These are phyloP conservation scores for Cotoneaster glaucophyllus DNA, from an alignment of 306 rosid genomes.

Conservation along the genomic window DNA sequence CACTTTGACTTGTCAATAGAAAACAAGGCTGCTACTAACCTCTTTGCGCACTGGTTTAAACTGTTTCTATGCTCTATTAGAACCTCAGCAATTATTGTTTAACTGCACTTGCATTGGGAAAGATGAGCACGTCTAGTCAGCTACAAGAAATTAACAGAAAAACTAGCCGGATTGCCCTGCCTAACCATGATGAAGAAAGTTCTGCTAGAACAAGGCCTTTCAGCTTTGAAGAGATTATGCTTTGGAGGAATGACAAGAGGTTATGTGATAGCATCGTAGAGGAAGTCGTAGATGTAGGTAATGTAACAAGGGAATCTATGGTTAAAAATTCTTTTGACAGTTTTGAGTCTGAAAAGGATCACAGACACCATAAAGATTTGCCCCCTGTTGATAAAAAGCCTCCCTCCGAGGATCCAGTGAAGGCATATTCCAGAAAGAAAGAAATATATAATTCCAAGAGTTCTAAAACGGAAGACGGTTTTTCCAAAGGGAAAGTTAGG, in stretches of 20 bases:
- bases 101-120: constrained; percentile 20
- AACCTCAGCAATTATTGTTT: constrained; percentile 2
- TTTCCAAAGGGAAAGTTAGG: constrained; percentile 36
- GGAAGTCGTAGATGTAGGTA: constrained; percentile 26
- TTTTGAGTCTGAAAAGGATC: constrained; percentile 30
- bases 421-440: constrained; percentile 46
- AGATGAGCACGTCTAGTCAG: constrained; percentile 48
- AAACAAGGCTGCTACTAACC: not conserved
- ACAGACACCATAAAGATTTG: constrained; percentile 22
- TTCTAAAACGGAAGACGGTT: constrained; percentile 20
- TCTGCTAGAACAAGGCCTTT: constrained; percentile 93
- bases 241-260: constrained; percentile 53
- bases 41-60: not conserved
- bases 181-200: constrained; percentile 47
- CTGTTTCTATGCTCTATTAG: constrained; percentile 1
- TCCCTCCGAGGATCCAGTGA: constrained; percentile 27
- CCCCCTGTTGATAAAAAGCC: constrained; percentile 30
- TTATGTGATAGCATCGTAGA: constrained; percentile 38
- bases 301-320: constrained; percentile 23
- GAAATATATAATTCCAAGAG: constrained; percentile 30
- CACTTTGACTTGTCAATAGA: not conserved
- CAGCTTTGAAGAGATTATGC: constrained; percentile 76
- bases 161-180: constrained; percentile 23
- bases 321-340: constrained; percentile 31
- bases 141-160: constrained; percentile 38